These are phyloP conservation scores for Platanthera zijinensis DNA, from an alignment of 106 monocot genomes.

Conservation along the genomic window DNA sequence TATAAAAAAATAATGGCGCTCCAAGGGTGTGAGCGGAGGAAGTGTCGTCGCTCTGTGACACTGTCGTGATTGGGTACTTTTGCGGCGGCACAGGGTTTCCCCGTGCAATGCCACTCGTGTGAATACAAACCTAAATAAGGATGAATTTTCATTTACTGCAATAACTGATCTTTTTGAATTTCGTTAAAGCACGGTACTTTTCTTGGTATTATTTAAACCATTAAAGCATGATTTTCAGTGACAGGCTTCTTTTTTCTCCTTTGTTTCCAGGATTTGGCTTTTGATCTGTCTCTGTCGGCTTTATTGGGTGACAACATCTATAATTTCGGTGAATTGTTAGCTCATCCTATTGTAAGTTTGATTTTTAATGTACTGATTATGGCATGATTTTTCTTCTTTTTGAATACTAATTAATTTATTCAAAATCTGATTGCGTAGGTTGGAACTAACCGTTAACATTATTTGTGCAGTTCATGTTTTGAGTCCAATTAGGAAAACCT, in stretches of 20 bases:
- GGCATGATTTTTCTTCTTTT: not conserved
- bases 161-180: not conserved
- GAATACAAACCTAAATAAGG: too few relatives aligned
- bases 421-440: not conserved
- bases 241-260: not conserved
- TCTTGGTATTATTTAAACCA: not conserved
- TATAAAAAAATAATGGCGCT: too few relatives aligned
- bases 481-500: not conserved
- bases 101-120: too few relatives aligned
- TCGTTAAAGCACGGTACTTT: not conserved
- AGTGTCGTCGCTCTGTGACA: too few relatives aligned
- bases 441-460: not conserved
- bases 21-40: too few relatives aligned
- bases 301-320: slow-evolving; percentile 71
- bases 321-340: slow-evolving; percentile 83
- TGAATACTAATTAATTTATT: not conserved
- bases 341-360: slow-evolving; percentile 88
- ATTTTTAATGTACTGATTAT: not conserved
- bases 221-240: not conserved
- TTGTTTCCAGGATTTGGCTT: slow-evolving; percentile 61
- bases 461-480: too few relatives aligned
- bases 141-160: too few relatives aligned
- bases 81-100: too few relatives aligned
- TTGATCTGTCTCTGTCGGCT: slow-evolving; percentile 71
- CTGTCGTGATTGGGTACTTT: too few relatives aligned